Conservation (phyloP, 345 rosid species). For the Bruguiera gymnorhiza region DNA sequence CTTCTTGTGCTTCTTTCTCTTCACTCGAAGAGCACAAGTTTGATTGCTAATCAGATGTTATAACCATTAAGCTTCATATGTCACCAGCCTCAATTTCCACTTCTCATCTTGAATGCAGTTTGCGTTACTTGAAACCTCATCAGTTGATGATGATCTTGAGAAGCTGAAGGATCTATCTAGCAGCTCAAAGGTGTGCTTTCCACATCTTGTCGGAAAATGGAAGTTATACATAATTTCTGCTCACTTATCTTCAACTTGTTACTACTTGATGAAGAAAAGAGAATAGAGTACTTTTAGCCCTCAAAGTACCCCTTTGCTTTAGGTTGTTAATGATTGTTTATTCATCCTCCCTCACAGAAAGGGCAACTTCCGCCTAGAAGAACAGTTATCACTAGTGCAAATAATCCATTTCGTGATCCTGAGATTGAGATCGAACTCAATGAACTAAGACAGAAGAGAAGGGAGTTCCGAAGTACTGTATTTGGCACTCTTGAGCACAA, state of each 20-base stretch:
- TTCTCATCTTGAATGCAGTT: constrained; percentile 38
- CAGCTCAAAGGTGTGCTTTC: constrained; percentile 46
- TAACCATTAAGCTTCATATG: neutral
- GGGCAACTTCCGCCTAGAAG: constrained; percentile 73
- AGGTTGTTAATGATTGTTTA: neutral
- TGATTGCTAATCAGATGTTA: too few species aligned
- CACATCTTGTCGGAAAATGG: too few species aligned
- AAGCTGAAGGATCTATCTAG: constrained; percentile 54
- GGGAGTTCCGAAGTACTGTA: constrained; percentile 10
- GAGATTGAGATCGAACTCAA: constrained; percentile 70
- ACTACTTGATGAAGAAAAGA: too few species aligned
- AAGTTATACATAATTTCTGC: too few species aligned
- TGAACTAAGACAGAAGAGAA: constrained; percentile 47
- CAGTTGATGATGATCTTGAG: constrained; percentile 74
- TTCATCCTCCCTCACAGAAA: constrained; percentile 36
- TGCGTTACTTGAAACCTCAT: constrained; percentile 62
- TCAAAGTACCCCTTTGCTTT: too few species aligned
- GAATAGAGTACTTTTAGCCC: too few species aligned
- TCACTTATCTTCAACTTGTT: too few species aligned
- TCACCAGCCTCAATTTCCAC: constrained; percentile 1
- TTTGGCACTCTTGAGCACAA: neutral
- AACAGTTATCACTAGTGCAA: constrained; percentile 35
- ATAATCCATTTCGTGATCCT: constrained; percentile 42
- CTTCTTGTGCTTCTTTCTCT: too few species aligned
- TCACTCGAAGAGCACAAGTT: too few species aligned